Base-by-base conservation (phyloP, 441 rosid genomes). In the California macrophylla region DNA sequence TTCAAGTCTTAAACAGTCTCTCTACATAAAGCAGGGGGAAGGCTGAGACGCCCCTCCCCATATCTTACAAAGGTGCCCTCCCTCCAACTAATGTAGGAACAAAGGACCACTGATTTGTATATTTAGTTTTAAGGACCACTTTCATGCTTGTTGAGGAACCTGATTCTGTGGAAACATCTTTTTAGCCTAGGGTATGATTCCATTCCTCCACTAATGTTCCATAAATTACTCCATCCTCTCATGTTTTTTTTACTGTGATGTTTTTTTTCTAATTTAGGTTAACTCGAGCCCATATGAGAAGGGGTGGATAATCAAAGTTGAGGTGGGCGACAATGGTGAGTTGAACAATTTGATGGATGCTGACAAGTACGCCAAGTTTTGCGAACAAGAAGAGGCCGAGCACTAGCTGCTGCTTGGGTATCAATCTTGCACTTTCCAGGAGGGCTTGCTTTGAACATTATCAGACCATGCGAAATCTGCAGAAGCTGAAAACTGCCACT, bases 271-370 rank as follows among this genome's bases (percentile, higher is more conserved):
- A 66, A 21, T 65, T 32, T 75, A 94, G 98, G 88, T 94, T n/a
- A 94, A 94, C 76, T 79, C 91, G 5, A 89, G 92, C 77, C 97
- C 98, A 0, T 94, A 86, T 24, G 85, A 85, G 13, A 71, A 81
- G 21, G 98, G 98, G 72, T 94, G 99, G 99, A 83, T 94, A 16
- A 81, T 92, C 69, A 90, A 90, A 82, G 96, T 94, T 18, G 86
- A 87, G 47, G 52, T 86, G 68, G 79, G 75, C 12, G 84, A 85
- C 28, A 78, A 69, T 0, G 79, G 79, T 6, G 96, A 92, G 75
- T 79, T 85, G 75, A 79, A 78, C 61, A 87, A 80, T 75, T 78
- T 94, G 85, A 92, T 86, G 90, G 88, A 83, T 71, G 77, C 94
- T 0, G 92, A 86, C 5, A 72, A 81, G 69, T 91, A 91, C 79